A percentile compares a stretch with the other conserved stretches of the same genome.
phyloP scores from a whole-genome alignment of 805 yeast species.

The Jamesozyma jinghongensis region DNA sequence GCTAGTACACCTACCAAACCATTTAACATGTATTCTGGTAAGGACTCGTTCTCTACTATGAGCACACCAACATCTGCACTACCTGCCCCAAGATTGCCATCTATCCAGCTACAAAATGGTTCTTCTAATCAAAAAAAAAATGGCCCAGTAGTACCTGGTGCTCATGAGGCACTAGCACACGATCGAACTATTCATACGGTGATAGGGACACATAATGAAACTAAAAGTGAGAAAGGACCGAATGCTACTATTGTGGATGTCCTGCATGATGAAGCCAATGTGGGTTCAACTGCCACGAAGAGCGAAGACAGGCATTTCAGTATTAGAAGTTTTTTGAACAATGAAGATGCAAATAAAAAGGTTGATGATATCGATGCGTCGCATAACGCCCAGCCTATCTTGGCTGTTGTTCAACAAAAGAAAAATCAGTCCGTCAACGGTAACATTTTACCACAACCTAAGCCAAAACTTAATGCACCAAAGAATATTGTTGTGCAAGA shows the following conservation, averaged over 20 bases:
- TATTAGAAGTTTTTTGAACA: conserved; percentile 2
- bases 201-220: too few relatives aligned
- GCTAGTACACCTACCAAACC: conserved; percentile 9
- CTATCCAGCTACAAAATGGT: conserved; percentile 18
- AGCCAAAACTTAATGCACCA: not conserved
- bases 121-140: too few relatives aligned
- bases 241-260: too few relatives aligned
- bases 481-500: conserved; percentile 3
- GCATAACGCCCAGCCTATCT: not conserved
- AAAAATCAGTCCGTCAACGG: too few relatives aligned
- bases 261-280: too few relatives aligned
- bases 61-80: conserved; percentile 17
- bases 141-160: too few relatives aligned
- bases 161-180: too few relatives aligned
- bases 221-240: too few relatives aligned
- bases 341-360: not conserved
- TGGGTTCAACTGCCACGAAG: not conserved
- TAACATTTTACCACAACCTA: not conserved
- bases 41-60: conserved; percentile 17
- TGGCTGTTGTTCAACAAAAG: too few relatives aligned
- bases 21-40: conserved; percentile 10
- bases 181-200: too few relatives aligned
- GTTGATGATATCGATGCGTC: too few relatives aligned
- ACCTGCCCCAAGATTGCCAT: conserved; percentile 29
- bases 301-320: not conserved